A percentile compares a stretch with the other conserved stretches of the same genome.
phyloP scores from a whole-genome alignment of 805 yeast species.

The Metschnikowia dekortorum region DNA sequence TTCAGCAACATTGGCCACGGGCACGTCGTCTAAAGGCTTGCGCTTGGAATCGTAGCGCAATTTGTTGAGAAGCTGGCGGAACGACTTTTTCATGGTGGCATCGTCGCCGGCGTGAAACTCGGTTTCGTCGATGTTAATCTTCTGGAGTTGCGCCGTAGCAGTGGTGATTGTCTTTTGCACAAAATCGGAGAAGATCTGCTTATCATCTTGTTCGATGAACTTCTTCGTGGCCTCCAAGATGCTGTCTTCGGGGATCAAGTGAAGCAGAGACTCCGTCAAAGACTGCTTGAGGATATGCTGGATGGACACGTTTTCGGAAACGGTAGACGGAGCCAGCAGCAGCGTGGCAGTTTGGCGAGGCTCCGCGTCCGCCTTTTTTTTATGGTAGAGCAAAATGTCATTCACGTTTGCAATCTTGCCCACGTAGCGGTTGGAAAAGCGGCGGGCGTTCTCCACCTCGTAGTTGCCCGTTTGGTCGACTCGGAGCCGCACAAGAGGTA shows the following conservation, averaged over 20 bases:
- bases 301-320: constrained; percentile 23
- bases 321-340: constrained; percentile 2
- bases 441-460: constrained; percentile 84
- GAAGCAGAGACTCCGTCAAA: constrained; percentile 57
- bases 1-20: background rate
- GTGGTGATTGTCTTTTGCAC: constrained; percentile 52
- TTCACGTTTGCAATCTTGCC: constrained; percentile 89
- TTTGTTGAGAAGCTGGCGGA: constrained; percentile 16
- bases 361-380: constrained; percentile 32
- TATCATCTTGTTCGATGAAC: constrained; percentile 81
- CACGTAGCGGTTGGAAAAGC: constrained; percentile 86
- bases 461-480: constrained; percentile 90
- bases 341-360: constrained; percentile 6
- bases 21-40: constrained; percentile 4
- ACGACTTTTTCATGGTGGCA: constrained; percentile 11
- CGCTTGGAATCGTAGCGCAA: constrained; percentile 12
- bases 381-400: constrained; percentile 71
- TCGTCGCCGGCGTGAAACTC: constrained; percentile 29
- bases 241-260: constrained; percentile 70
- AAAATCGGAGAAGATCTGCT: constrained; percentile 59
- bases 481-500: constrained; percentile 76
- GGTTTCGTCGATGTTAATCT: constrained; percentile 41
- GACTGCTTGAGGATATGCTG: constrained; percentile 61
- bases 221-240: constrained; percentile 66
- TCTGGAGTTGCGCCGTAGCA: constrained; percentile 47